Evolutionary conservation across 2,329 filamentous ascomycete species (phyloP), one percentile per base, ranked within the genome.

Genomic region (Cladophialophora bantiana): DNA sequence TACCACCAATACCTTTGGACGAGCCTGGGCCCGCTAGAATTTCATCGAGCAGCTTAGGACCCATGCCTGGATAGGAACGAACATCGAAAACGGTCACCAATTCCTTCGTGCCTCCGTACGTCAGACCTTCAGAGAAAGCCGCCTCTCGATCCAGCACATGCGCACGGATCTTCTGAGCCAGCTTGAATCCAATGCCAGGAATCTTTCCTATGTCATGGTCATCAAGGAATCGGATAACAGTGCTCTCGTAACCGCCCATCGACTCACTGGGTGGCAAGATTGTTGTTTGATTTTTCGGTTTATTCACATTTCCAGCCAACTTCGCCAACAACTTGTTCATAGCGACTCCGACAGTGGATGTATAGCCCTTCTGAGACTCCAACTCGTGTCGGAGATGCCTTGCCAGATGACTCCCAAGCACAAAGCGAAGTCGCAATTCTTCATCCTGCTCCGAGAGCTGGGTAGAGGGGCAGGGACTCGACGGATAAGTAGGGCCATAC

Each of bases 251-350:
- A 5, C 62, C 66, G 40, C 70, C 68, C 38, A 69, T 62, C 26
- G 70, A 73, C 2, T 82, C 81, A 62, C 86, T 86, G 1, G 90
- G 86, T 4, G 90, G 88, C 52, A 96, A 79, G 7, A 98, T 81
- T 0, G 91, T 93, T 0, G 94, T 98, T 78, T 98, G 95, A 68
- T 88, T 90, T 66, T 89, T 89, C 0, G 94, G 94, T 79, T 98
- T 98, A 76, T 97, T 88, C 66, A 90, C 82, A 76, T 88, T 91
- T 12, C 94, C 94, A 9, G 89, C 91, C 13, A 98, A 84, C 78
- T 98, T 98, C 66, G 91, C 88, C 10, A 97, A 83, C 4, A 94
- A 78, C 78, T 98, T 98, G 74, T 90, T 94, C 0, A 92, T 96
- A 2, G 93, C 90, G 26, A 98, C 88, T 3, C 94, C 94, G 50